These are phyloP conservation scores for Citeromyces hawaiiensis DNA, from an alignment of 1,139 yeast genomes.

Conservation along the genomic window DNA sequence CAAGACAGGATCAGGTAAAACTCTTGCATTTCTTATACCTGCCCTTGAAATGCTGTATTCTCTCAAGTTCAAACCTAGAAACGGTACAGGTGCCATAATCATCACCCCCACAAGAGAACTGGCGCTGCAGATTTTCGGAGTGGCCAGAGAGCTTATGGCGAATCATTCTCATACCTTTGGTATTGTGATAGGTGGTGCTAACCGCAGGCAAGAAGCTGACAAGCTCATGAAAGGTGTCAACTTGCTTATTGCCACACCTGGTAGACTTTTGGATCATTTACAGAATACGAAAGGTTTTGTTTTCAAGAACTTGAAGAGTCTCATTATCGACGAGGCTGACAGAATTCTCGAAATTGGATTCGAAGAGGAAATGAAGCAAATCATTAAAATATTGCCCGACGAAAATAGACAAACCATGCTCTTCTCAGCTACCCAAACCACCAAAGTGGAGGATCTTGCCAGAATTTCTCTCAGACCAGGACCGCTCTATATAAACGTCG, in stretches of 20 bases:
- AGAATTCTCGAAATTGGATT: constrained; percentile 94
- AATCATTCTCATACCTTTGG: constrained; percentile 91
- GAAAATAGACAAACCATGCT: constrained; percentile 95
- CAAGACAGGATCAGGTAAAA: constrained; percentile 96
- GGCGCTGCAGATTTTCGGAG: constrained; percentile 95
- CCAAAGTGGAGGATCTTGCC: constrained; percentile 96
- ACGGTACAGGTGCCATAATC: constrained; percentile 82
- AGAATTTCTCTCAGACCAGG: constrained; percentile 92
- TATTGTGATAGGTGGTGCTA: constrained; percentile 96
- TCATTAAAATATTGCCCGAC: constrained; percentile 83
- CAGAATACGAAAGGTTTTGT: constrained; percentile 93
- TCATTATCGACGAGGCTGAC: constrained; percentile 94
- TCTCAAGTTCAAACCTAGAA: constrained; percentile 80
- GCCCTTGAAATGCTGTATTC: constrained; percentile 88
- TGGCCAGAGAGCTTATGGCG: constrained; percentile 85
- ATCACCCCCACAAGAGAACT: constrained; percentile 86
- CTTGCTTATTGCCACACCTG: constrained; percentile 91
- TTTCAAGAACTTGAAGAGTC: constrained; percentile 85
- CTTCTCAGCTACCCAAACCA: constrained; percentile 96
- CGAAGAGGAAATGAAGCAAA: constrained; percentile 97
- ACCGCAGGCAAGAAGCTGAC: constrained; percentile 94
- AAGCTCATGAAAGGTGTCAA: constrained; percentile 90
- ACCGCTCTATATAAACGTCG: constrained; percentile 91
- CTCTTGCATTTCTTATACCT: constrained; percentile 88
- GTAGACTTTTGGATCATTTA: constrained; percentile 88